These are phyloP conservation scores for Boehmeria nivea DNA, from an alignment of 306 rosid genomes.

Conservation along the genomic window DNA sequence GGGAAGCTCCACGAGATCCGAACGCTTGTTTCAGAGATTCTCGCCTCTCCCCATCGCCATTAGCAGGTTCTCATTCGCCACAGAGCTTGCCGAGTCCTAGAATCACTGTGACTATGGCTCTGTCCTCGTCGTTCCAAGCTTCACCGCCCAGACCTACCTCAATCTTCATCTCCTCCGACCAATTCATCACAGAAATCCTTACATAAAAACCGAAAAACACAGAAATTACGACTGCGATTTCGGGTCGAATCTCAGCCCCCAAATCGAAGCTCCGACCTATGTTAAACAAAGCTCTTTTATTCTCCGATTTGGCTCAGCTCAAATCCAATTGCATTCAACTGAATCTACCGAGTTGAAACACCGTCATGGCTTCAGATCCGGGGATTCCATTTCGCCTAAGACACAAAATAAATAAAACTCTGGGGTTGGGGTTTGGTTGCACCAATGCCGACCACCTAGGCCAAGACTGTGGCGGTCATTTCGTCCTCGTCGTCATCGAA, in stretches of 20 bases:
- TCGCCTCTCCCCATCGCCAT: slow-evolving; percentile 67
- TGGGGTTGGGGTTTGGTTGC: too few relatives aligned
- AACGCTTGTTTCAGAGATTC: slow-evolving; percentile 73
- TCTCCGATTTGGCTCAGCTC: too few relatives aligned
- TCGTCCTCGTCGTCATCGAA: too few relatives aligned
- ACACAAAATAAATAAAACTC: too few relatives aligned
- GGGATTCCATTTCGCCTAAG: too few relatives aligned
- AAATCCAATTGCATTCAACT: slow-evolving; percentile 7
- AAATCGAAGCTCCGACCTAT: too few relatives aligned
- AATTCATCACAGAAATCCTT: slow-evolving; percentile 4
- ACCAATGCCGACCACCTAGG: too few relatives aligned
- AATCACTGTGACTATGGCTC: slow-evolving; percentile 54
- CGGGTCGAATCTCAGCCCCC: slow-evolving; percentile 36
- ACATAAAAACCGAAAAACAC: slow-evolving; percentile 7
- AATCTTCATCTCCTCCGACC: slow-evolving; percentile 58
- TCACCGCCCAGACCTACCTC: slow-evolving; percentile 59
- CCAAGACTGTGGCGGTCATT: too few relatives aligned
- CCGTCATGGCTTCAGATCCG: slow-evolving; percentile 39
- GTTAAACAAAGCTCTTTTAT: background rate
- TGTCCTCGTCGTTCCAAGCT: slow-evolving; percentile 69
- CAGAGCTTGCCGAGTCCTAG: slow-evolving; percentile 54
- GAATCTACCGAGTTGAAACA: slow-evolving; percentile 15
- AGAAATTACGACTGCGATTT: slow-evolving; percentile 16
- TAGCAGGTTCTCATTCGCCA: slow-evolving; percentile 62
- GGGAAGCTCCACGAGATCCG: slow-evolving; percentile 85